Conservation (phyloP, 2,329 filamentous ascomycete genomes). For the Ophioceras dolichostomum region DNA sequence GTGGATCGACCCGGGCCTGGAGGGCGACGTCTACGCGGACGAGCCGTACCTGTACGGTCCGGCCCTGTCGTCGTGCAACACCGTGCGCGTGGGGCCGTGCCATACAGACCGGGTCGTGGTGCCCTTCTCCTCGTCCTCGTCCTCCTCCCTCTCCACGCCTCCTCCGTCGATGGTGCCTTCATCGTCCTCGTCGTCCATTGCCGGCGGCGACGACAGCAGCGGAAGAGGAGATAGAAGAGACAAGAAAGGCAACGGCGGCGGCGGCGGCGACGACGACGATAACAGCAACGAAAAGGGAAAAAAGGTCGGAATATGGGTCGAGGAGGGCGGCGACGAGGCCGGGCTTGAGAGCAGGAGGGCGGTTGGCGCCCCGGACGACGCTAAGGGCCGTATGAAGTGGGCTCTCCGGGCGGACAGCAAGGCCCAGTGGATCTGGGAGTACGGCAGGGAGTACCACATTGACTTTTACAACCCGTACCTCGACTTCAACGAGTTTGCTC, state of each 20-base stretch:
- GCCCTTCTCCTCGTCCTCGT: constrained; percentile 15
- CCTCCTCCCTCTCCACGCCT: no score
- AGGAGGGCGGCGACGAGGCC: constrained; percentile 46
- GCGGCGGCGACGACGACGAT: not conserved
- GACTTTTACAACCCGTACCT: constrained; percentile 88
- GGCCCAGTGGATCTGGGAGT: constrained; percentile 41
- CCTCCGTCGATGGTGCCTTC: no score
- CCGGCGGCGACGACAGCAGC: not conserved
- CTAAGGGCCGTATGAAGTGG: constrained; percentile 47
- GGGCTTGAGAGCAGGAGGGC: constrained; percentile 32
- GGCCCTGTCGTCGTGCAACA: constrained; percentile 68
- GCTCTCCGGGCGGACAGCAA: constrained; percentile 36
- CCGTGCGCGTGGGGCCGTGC: constrained; percentile 51
- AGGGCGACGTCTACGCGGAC: constrained; percentile 83
- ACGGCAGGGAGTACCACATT: constrained; percentile 36
- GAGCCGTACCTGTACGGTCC: constrained; percentile 77
- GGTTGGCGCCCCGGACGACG: constrained; percentile 37
- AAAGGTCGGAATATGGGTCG: constrained; percentile 37
- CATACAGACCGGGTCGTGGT: constrained; percentile 32
- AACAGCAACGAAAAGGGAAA: constrained; percentile 29
- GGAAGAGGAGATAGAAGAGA: constrained; percentile 21
- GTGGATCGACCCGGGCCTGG: constrained; percentile 82
- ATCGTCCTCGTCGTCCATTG: no score
- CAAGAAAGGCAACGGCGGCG: constrained; percentile 24
- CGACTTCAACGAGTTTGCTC: constrained; percentile 64